Base-by-base conservation (phyloP, 2,329 filamentous ascomycete genomes). In the Harringtonia aguacate region DNA sequence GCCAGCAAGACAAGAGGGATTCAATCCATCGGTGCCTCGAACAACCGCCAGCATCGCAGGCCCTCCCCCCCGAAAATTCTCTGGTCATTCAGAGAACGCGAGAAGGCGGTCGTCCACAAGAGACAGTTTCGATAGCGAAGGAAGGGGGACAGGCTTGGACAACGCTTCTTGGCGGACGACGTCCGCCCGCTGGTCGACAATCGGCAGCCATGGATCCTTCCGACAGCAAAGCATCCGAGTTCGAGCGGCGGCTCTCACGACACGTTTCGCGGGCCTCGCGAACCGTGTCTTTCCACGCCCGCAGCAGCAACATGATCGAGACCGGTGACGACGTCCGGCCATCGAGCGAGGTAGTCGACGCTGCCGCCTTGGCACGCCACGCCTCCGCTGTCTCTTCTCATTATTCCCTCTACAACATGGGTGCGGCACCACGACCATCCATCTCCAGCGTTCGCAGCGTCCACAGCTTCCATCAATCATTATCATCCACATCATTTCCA, bases 211-310 rank as follows among this genome's bases (percentile, higher is more conserved):
- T 55, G 53, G 50, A 53, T 21, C 29, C 36, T 17, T 22, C 39
- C 24, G 43, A 49, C 35, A 37, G 41, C 14, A 54, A 54, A 39
- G 35, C 47, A 14, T 20, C 46, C 28, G 52, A 50, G 8, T 44
- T 53, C 21, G 53, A 53, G 38, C 46, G 50, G 30, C 49, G 48
- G 30, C 43, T 46, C 22, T 51, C 53, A 18, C 30, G 30, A 31
- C 30, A 14, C 5, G 30, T 13, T 13, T n/a, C 40, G 27, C 48
- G 49, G 17, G 29, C 39, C n/a, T 55, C 51, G 18, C 27, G 48
- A 8, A 22, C 40, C 2, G 20, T 48, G 4, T 53, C 51, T 2
- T n/a, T 49, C 8, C 41, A 48, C 14, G 21, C 35, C 21, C 35
- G 24, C 8, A 36, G 33, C 9, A 49, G 48, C n/a, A n/a, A n/a